Conservation (phyloP, 2,329 filamentous ascomycete genomes). For the Exophiala aquamarina region DNA sequence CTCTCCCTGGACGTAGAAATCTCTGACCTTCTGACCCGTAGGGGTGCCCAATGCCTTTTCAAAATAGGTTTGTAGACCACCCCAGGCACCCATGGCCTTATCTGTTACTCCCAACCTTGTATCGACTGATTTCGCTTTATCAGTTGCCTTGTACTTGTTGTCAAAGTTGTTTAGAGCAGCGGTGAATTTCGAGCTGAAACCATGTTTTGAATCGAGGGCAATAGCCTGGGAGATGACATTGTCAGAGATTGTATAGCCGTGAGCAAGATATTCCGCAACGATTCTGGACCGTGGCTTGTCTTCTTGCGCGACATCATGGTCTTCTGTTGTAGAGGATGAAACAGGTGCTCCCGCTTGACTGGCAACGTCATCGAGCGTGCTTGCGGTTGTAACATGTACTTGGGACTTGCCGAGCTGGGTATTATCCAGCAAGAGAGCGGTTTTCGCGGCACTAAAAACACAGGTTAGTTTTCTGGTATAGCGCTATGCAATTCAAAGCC, state of each 20-base stretch:
- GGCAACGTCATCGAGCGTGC: slow-evolving; percentile 63
- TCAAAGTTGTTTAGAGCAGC: slow-evolving; percentile 74
- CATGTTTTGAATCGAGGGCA: slow-evolving; percentile 85
- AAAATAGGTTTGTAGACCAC: slow-evolving; percentile 81
- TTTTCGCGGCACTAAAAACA: slow-evolving; percentile 72
- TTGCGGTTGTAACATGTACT: slow-evolving; percentile 75
- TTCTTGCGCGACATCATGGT: slow-evolving; percentile 75
- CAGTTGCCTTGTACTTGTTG: slow-evolving; percentile 79
- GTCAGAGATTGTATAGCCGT: slow-evolving; percentile 83
- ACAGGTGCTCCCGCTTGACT: slow-evolving; percentile 59
- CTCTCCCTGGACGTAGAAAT: slow-evolving; percentile 81
- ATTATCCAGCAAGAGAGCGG: slow-evolving; percentile 93
- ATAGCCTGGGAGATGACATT: slow-evolving; percentile 79
- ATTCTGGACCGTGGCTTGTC: slow-evolving; percentile 95
- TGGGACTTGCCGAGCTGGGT: slow-evolving; percentile 78
- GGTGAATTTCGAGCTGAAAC: slow-evolving; percentile 78
- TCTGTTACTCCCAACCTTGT: slow-evolving; percentile 77
- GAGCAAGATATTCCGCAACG: slow-evolving; percentile 91
- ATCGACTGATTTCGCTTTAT: slow-evolving; percentile 82
- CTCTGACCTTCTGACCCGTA: slow-evolving; percentile 81
- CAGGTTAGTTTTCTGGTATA: too few species aligned
- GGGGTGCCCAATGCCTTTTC: slow-evolving; percentile 87
- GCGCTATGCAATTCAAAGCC: slow-evolving; percentile 2
- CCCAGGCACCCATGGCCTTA: slow-evolving; percentile 66
- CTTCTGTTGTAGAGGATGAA: slow-evolving; percentile 50